Evolutionary conservation across 2,329 filamentous ascomycete genomes (phyloP), one percentile per base, ranked within the genome.

Genomic region (Hymenoscyphus salicellus): DNA sequence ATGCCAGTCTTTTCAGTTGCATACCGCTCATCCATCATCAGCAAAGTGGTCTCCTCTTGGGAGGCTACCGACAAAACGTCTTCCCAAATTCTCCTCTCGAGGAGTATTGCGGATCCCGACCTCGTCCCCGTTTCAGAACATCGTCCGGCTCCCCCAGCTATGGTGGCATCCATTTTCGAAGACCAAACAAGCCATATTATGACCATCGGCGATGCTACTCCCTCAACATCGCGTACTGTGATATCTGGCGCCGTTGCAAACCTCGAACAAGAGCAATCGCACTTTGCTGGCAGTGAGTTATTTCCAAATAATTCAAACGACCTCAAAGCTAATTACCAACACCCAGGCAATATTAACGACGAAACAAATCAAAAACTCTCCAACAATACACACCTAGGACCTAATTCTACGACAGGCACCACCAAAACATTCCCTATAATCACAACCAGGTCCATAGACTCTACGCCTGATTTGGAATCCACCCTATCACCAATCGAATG

Each of bases 11-110:
- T 72, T 52, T 52, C 46, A 23, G 23, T 52, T 43, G 65, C 66
- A 46, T 73, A 72, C 57, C 68, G 70, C 52, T 72, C 71, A 46
- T 70, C 66, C 10, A 52, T 70, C 26, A 67, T 72, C 38, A 55
- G 46, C 43, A 52, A 67, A 23, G 28, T 65, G 46, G 70, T 66
- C 68, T 69, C 70, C 68, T 41, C 33, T 3, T 20, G 46, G 63
- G 71, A 67, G 70, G 67, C 70, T 55, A 60, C 61, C 67, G 64
- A 66, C 69, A 79, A 69, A 32, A 81, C 79, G 79, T 80, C 80
- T 77, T 81, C 79, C 57, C 77, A 81, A 65, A 81, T 82, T 41
- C 74, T 80, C 62, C 75, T 82, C 59, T 82, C 80, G 28, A 72
- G 79, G 62, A 79, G 77, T 61, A 78, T 81, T 65, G 79, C 79